Percentiles rank a stretch among this genome's conserved stretches.
These are phyloP conservation scores for Thelephora ganbajun DNA, from an alignment of 768 basidiomycete species.

Conservation along the genomic window DNA sequence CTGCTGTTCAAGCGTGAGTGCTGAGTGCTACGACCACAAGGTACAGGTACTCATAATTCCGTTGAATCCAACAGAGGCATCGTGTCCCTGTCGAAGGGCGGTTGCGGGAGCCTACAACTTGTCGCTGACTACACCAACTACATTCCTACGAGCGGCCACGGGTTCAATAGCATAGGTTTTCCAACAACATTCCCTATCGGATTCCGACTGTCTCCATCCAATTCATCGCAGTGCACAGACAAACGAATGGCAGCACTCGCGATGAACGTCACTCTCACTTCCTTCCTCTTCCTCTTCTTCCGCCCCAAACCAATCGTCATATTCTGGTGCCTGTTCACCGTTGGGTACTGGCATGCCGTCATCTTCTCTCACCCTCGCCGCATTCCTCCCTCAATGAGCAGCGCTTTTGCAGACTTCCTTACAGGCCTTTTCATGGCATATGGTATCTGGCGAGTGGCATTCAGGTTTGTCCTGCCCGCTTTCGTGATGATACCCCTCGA, in stretches of 20 bases:
- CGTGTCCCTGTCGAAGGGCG: slow-evolving; percentile 49
- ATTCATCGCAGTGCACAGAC: slow-evolving; percentile 55
- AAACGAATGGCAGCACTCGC: slow-evolving; percentile 54
- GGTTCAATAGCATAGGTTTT: slow-evolving; percentile 61
- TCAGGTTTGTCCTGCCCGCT: slow-evolving; percentile 59
- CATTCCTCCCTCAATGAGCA: slow-evolving; percentile 52
- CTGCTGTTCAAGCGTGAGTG: slow-evolving; percentile 65
- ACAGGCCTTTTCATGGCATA: slow-evolving; percentile 69
- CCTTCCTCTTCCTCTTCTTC: slow-evolving; percentile 55
- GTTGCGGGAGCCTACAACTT: slow-evolving; percentile 60
- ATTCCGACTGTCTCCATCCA: slow-evolving; percentile 38
- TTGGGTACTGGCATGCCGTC: slow-evolving; percentile 75
- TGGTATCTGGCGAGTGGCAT: slow-evolving; percentile 64
- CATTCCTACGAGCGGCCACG: slow-evolving; percentile 40
- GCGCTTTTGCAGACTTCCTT: slow-evolving; percentile 66
- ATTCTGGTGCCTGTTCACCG: slow-evolving; percentile 69
- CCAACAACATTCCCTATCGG: slow-evolving; percentile 63
- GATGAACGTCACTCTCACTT: slow-evolving; percentile 58
- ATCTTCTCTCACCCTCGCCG: slow-evolving; percentile 65
- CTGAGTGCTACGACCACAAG: background rate
- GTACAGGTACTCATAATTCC: background rate
- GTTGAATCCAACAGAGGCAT: slow-evolving; percentile 34
- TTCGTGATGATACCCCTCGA: slow-evolving; percentile 62
- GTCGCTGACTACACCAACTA: slow-evolving; percentile 65
- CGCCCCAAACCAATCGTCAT: slow-evolving; percentile 55